Conservation (phyloP, 2,329 filamentous ascomycete genomes). For the Stagonosporopsis vannaccii region DNA sequence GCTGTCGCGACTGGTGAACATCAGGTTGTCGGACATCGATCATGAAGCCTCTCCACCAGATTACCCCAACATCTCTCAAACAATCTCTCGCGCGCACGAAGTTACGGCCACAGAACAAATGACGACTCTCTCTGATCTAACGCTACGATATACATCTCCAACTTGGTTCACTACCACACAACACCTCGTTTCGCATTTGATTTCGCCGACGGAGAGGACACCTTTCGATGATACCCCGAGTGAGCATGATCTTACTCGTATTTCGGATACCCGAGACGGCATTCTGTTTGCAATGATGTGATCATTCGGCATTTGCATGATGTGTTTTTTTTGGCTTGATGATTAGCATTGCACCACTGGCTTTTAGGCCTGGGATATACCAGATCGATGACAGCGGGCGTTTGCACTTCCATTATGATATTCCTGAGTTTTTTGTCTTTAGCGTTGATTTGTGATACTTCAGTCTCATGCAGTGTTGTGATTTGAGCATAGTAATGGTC, state of each 20-base stretch:
- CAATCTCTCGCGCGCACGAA: slow-evolving; percentile 25
- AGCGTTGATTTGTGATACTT: background rate
- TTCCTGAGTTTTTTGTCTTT: background rate
- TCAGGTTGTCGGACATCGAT: slow-evolving; percentile 43
- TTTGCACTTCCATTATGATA: slow-evolving; percentile 11
- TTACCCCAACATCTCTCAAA: slow-evolving; percentile 1
- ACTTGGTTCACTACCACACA: slow-evolving; percentile 24
- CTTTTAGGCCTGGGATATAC: slow-evolving; percentile 32
- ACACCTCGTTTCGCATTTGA: slow-evolving; percentile 21
- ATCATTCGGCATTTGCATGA: slow-evolving; percentile 22
- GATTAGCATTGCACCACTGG: slow-evolving; percentile 19
- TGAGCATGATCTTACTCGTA: slow-evolving; percentile 30
- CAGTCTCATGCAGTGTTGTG: background rate
- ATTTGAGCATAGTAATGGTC: slow-evolving; percentile 19
- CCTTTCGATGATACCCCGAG: slow-evolving; percentile 44
- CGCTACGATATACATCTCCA: slow-evolving; percentile 24
- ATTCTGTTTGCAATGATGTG: slow-evolving; percentile 21
- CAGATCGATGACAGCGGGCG: slow-evolving; percentile 38
- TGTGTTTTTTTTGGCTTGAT: slow-evolving; percentile 17
- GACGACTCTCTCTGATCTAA: slow-evolving; percentile 30
- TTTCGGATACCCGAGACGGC: slow-evolving; percentile 23
- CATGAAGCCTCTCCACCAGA: slow-evolving; percentile 5
- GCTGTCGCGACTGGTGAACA: slow-evolving; percentile 69
- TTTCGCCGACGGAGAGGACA: slow-evolving; percentile 33
- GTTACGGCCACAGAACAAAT: slow-evolving; percentile 29